Conservation (phyloP, 179 eudicot species). For the Beta lomatogona region DNA sequence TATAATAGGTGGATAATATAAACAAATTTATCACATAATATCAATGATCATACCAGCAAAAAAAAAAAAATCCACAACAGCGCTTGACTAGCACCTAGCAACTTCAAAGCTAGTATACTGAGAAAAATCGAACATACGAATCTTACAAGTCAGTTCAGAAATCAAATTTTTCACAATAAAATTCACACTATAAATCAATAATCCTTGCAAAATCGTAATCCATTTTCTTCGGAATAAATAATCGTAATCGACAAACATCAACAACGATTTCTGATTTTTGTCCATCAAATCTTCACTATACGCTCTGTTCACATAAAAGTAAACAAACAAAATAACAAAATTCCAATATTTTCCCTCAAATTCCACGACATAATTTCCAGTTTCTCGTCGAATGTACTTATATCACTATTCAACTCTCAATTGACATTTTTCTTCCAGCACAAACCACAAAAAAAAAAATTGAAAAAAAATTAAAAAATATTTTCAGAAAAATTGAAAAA, state of each 20-base stretch:
- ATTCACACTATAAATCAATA: not conserved
- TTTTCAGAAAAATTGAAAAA: too few relatives aligned
- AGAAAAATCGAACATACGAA: not conserved
- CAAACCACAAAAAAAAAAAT: not conserved
- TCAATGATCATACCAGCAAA: not conserved
- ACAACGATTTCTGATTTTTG: not conserved
- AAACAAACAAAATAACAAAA: not conserved
- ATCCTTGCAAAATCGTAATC: constrained; percentile 3
- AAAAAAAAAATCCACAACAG: not conserved
- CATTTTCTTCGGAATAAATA: not conserved
- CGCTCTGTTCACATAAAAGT: not conserved
- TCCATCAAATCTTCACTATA: not conserved
- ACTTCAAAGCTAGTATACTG: too few relatives aligned
- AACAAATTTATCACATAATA: not conserved
- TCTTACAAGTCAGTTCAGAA: not conserved
- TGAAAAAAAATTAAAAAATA: too few relatives aligned
- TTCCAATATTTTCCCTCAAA: too few relatives aligned
- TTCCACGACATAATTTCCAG: not conserved
- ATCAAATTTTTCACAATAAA: not conserved
- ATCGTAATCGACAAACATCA: not conserved
- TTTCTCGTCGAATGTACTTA: not conserved
- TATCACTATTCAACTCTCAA: too few relatives aligned
- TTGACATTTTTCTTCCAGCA: not conserved
- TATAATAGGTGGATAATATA: not conserved
- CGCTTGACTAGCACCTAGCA: not conserved